Base-by-base conservation (phyloP, 2,329 filamentous ascomycete genomes). In the Fusarium brachygibbosum region DNA sequence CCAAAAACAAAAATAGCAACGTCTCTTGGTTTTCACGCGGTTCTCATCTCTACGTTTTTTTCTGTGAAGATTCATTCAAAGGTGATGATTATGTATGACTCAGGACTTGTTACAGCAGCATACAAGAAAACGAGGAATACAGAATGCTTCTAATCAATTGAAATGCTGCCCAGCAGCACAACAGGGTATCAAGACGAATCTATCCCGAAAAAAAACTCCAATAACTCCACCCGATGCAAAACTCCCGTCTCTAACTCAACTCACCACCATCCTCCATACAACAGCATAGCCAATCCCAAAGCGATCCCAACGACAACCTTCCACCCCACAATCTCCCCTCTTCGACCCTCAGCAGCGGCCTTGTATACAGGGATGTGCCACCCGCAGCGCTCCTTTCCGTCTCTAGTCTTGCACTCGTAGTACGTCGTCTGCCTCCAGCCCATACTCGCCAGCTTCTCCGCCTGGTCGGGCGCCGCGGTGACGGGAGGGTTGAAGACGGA, bases 331-430 rank as follows among this genome's bases (percentile, higher is more conserved):
- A 76, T 63, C 69, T 54, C 35, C 45, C 63, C 34, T 63, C 71
- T 53, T 6, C 73, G 68, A 21, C 66, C 68, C 6, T 70, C 70
- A 16, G 70, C 71, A 23, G 53, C 70, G 5, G 58, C 73, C 69
- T 77, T 74, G 46, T 76, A 63, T 1, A 80, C 67, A 2, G 79
- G 78, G 14, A 79, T 74, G 56, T 78, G 78, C 79, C 79, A 81
- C 8, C 78, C 79, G 58, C 79, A 79, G 40, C 75, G 75, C 58
- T 76, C 74, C n/a, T 62, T 48, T 12, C 74, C 76, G 41, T 55
- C 76, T 25, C 74, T 63, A 40, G 77, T 79, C 51, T 60, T 68
- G 67, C 79, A 80, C 41, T 75, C 69, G 58, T 80, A 80, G 58
- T 74, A 79, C 2, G 78, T 80, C 29, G 73, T 74, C 58, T 79